These are phyloP conservation scores for Verticillium tricorpus DNA, from an alignment of 2,329 filamentous ascomycete species.

Conservation along the genomic window DNA sequence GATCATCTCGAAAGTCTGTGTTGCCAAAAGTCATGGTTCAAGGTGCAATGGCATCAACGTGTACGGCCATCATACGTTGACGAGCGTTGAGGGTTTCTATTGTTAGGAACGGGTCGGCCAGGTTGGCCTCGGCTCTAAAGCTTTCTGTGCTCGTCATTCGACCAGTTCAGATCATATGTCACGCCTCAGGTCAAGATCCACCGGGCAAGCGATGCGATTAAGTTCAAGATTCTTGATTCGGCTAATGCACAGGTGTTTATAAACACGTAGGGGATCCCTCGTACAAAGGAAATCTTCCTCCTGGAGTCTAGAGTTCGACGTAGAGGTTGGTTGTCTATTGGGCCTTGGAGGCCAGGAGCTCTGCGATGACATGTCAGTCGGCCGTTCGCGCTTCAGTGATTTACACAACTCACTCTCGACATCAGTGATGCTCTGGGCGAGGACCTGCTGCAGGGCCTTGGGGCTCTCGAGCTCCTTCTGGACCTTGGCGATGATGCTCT, in stretches of 20 bases:
- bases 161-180: background rate
- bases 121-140: too few relatives aligned
- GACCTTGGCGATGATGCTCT: constrained; percentile 93
- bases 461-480: constrained; percentile 98
- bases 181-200: background rate
- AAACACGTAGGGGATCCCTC: constrained; percentile 39
- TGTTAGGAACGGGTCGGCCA: too few relatives aligned
- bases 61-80: too few relatives aligned
- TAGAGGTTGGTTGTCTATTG: constrained; percentile 45
- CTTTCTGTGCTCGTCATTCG: too few relatives aligned
- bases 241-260: constrained; percentile 61
- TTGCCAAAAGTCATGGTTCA: too few relatives aligned
- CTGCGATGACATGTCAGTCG: constrained; percentile 28
- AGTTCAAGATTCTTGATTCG: constrained; percentile 31
- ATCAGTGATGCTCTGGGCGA: constrained; percentile 93
- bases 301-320: constrained; percentile 9
- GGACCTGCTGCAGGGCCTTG: constrained; percentile 93
- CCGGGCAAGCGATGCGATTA: background rate
- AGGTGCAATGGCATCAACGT: too few relatives aligned
- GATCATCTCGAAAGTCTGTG: too few relatives aligned
- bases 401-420: constrained; percentile 70
- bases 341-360: constrained; percentile 59
- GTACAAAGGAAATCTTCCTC: constrained; percentile 46
- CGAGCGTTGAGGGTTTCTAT: too few relatives aligned
- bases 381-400: background rate